A percentile compares a stretch with the other conserved stretches of the same genome.
phyloP scores from a whole-genome alignment of 306 rosid species.

The Elaeagnus macrophylla region DNA sequence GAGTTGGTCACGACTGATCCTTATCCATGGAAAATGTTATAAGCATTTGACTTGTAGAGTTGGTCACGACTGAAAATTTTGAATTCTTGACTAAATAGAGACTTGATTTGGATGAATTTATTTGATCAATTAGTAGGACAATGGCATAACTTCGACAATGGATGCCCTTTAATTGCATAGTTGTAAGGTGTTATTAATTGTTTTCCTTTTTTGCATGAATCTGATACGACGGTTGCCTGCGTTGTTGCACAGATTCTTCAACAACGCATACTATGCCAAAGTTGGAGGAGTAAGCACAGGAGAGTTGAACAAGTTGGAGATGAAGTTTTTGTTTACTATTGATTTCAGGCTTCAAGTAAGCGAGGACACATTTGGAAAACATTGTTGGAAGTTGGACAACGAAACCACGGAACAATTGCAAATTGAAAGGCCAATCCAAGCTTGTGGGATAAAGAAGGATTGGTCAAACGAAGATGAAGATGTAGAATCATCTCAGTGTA shows the following conservation, averaged over 20 bases:
- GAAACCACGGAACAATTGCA: conserved; percentile 46
- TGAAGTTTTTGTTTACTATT: conserved; percentile 62
- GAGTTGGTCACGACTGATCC: no score
- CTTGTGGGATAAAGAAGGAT: conserved; percentile 53
- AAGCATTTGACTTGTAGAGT: no score
- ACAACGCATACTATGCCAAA: conserved; percentile 92
- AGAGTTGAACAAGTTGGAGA: conserved; percentile 74
- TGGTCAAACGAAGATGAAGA: conserved; percentile 61
- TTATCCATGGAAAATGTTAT: no score
- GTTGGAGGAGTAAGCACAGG: conserved; percentile 85
- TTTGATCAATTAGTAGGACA: no score
- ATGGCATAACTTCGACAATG: no score
- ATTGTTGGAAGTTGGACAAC: conserved; percentile 54
- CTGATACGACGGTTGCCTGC: conserved; percentile 5
- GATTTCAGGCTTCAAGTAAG: conserved; percentile 79
- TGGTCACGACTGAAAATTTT: no score
- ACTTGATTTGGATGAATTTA: no score
- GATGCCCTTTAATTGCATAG: no score
- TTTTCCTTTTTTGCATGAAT: neutral
- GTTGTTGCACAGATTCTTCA: conserved; percentile 64
- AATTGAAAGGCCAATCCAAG: conserved; percentile 62
- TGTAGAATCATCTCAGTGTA: conserved; percentile 16
- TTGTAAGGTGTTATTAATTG: no score
- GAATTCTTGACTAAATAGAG: no score
- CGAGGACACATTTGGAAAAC: conserved; percentile 50